phyloP scores from a whole-genome alignment of 306 rosid species.

The Citrullus mucosospermus region DNA sequence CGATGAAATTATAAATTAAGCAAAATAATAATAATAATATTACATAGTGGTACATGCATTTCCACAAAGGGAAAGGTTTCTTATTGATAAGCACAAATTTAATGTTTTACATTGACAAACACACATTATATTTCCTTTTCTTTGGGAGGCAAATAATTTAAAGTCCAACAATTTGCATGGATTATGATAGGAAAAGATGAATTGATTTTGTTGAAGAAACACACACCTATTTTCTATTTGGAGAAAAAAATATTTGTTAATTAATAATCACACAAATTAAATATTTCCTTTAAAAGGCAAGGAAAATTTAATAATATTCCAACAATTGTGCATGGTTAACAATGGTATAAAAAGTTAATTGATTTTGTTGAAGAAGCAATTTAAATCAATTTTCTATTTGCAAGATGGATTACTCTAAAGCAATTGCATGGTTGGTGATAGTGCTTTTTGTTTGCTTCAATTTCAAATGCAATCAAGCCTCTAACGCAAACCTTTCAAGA shows the following conservation, averaged over 20 bases:
- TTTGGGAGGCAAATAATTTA: neutral
- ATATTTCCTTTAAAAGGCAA: no score
- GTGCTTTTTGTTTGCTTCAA: neutral
- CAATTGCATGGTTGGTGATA: neutral
- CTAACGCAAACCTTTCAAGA: neutral
- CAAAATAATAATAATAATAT: no score
- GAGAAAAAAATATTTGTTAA: no score
- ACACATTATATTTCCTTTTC: no score
- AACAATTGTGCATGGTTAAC: neutral
- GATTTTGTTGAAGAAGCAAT: no score
- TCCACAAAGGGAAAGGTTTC: neutral
- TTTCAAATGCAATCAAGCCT: neutral
- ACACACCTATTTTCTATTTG: neutral
- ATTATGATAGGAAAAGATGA: neutral
- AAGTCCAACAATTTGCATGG: neutral
- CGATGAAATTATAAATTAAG: no score
- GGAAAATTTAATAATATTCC: no score
- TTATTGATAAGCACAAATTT: neutral
- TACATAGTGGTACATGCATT: no score
- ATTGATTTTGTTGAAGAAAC: neutral
- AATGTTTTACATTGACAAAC: no score
- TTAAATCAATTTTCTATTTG: no score
- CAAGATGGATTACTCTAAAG: neutral
- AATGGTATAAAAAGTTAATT: no score
- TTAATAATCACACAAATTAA: no score